phyloP scores from a whole-genome alignment of 139 green algal genomes.

The Nannochloris sp. region DNA sequence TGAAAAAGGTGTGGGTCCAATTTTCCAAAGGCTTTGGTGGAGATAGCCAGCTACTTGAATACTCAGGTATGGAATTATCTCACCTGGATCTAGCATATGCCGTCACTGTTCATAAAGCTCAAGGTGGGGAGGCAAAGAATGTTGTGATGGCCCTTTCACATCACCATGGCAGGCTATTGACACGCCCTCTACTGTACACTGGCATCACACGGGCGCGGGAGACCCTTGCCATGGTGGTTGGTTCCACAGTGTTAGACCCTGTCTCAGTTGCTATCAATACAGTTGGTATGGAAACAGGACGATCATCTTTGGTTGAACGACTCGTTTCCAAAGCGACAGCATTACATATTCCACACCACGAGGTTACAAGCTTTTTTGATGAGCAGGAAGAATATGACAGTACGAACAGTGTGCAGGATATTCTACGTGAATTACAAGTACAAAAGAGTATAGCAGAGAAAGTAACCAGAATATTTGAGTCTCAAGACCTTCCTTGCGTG shows the following conservation, averaged over 20 bases:
- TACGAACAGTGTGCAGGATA: not conserved
- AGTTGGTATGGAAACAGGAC: slow-evolving; percentile 10
- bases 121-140: slow-evolving; percentile 67
- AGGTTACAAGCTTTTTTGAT: slow-evolving; percentile 7
- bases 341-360: not conserved
- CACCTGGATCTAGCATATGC: slow-evolving; percentile 63
- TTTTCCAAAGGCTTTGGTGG: slow-evolving; percentile 10
- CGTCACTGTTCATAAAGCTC: slow-evolving; percentile 81
- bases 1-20: slow-evolving; percentile 15
- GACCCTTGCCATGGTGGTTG: slow-evolving; percentile 42
- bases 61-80: slow-evolving; percentile 7
- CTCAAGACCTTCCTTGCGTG: too few species aligned
- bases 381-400: not conserved
- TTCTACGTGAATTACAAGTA: too few species aligned
- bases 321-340: not conserved
- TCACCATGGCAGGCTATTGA: slow-evolving; percentile 38
- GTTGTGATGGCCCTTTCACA: slow-evolving; percentile 59
- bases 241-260: slow-evolving; percentile 7
- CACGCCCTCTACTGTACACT: slow-evolving; percentile 71
- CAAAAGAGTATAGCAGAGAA: too few species aligned
- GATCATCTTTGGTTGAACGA: slow-evolving; percentile 22
- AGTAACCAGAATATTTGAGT: too few species aligned
- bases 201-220: slow-evolving; percentile 44
- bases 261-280: slow-evolving; percentile 21
- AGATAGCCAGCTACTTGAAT: not conserved